These are phyloP conservation scores for Citrullus colocynthis DNA, from an alignment of 306 rosid genomes.

Conservation along the genomic window DNA sequence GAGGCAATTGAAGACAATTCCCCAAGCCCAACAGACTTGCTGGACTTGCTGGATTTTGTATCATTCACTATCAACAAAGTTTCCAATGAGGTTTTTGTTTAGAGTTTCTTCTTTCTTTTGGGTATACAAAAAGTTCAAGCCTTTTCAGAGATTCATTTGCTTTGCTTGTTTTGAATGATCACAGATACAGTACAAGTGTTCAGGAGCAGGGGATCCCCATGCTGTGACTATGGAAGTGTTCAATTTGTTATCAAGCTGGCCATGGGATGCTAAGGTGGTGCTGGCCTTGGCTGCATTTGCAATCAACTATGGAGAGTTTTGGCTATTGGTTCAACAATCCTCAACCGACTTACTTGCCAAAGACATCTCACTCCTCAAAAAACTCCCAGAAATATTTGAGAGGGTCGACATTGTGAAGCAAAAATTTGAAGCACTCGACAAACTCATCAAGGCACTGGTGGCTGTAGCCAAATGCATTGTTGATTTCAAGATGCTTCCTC, in stretches of 20 bases:
- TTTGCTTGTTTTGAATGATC: neutral
- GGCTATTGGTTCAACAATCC: slow-evolving; percentile 33
- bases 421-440: slow-evolving; percentile 31
- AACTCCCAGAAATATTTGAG: slow-evolving; percentile 34
- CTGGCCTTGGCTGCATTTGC: slow-evolving; percentile 61
- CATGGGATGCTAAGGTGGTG: slow-evolving; percentile 64
- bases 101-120: neutral
- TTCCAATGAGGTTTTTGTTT: slow-evolving; percentile 30
- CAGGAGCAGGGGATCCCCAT: slow-evolving; percentile 42
- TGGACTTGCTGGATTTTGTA: slow-evolving; percentile 24
- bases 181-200: slow-evolving; percentile 47
- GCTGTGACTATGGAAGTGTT: slow-evolving; percentile 32
- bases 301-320: slow-evolving; percentile 45
- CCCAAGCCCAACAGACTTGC: slow-evolving; percentile 13
- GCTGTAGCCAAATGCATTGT: slow-evolving; percentile 31
- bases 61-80: slow-evolving; percentile 31
- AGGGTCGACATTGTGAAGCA: slow-evolving; percentile 20
- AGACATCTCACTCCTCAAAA: slow-evolving; percentile 32
- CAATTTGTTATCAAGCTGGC: slow-evolving; percentile 24
- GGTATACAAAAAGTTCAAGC: neutral
- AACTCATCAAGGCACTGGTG: slow-evolving; percentile 26
- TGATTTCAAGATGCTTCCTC: slow-evolving; percentile 28
- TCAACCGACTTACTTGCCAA: slow-evolving; percentile 36
- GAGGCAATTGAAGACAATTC: slow-evolving; percentile 23
- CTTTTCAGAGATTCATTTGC: neutral